phyloP scores from a whole-genome alignment of 2,329 filamentous ascomycete species.

The Fusarium marasasianum region DNA sequence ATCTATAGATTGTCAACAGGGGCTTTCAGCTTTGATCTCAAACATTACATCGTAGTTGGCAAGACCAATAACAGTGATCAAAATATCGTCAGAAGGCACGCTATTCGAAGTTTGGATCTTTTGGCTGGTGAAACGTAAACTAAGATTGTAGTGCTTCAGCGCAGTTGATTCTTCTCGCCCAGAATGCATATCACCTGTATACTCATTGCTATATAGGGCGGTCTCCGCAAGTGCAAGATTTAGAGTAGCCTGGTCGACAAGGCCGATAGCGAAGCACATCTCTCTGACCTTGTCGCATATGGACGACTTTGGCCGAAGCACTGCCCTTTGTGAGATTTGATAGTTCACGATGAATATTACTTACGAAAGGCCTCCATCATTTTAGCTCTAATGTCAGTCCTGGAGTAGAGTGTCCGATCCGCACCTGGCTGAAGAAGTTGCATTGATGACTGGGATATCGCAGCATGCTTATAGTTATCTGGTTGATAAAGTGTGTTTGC shows the following conservation, averaged over 20 bases:
- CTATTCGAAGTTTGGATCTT: not conserved
- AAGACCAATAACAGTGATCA: not conserved
- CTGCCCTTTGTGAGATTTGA: not conserved
- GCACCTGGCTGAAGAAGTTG: not conserved
- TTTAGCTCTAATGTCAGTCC: not conserved
- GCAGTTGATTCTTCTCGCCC: not conserved
- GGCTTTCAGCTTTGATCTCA: no score
- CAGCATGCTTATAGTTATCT: not conserved
- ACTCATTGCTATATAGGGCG: not conserved
- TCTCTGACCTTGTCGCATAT: constrained; percentile 1
- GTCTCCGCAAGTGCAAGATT: not conserved
- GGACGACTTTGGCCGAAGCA: constrained; percentile 2
- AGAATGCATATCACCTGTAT: not conserved
- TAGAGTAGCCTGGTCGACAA: not conserved
- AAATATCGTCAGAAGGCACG: not conserved
- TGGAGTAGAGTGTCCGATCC: not conserved
- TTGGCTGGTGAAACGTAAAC: not conserved
- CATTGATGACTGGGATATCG: not conserved
- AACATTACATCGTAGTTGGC: not conserved
- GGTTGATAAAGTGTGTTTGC: not conserved
- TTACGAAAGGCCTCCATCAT: constrained; percentile 1
- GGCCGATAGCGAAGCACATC: constrained; percentile 4
- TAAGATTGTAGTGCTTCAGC: not conserved
- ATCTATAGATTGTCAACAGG: not conserved
- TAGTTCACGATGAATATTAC: not conserved